A percentile compares a stretch with the other conserved stretches of the same genome.
Evolutionary conservation across 352 stramenopile genomes (phyloP).

Genomic region (Phytophthora idaei): DNA sequence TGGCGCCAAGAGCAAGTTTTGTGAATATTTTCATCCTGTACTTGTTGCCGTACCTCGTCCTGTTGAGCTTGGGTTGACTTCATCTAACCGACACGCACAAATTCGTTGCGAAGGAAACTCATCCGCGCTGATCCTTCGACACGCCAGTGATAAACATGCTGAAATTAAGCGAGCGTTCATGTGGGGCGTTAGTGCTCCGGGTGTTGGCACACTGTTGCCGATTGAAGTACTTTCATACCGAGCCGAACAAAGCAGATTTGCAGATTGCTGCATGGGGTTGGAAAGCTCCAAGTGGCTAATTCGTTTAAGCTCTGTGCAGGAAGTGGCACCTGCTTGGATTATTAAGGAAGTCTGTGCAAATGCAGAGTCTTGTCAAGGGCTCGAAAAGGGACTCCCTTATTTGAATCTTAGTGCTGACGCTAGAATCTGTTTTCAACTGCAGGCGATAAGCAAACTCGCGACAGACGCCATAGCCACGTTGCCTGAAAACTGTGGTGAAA

Average conservation of each 20-base stretch:
- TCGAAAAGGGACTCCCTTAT: constrained; percentile 13
- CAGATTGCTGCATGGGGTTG: constrained; percentile 2
- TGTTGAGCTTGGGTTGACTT: neutral
- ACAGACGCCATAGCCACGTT: constrained; percentile 1
- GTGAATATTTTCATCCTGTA: constrained; percentile 48
- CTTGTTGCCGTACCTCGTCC: constrained; percentile 31
- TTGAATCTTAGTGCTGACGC: constrained; percentile 6
- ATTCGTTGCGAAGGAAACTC: constrained; percentile 35
- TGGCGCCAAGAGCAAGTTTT: constrained; percentile 50
- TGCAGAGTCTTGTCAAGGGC: constrained; percentile 2
- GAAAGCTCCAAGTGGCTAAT: constrained; percentile 12
- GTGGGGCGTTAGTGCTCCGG: constrained; percentile 33
- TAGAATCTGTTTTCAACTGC: constrained; percentile 14
- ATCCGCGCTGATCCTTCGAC: constrained; percentile 17
- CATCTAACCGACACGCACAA: neutral
- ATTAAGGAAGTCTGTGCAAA: constrained; percentile 8
- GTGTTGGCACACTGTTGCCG: constrained; percentile 7
- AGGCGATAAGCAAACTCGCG: constrained; percentile 23
- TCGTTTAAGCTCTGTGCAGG: neutral
- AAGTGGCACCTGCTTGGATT: constrained; percentile 15
- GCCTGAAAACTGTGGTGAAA: neutral
- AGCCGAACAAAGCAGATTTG: constrained; percentile 1
- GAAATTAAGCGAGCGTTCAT: constrained; percentile 19
- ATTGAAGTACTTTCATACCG: constrained; percentile 14
- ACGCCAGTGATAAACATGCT: neutral